Evolutionary conservation across 2,329 filamentous ascomycete genomes (phyloP).

Genomic region (Fusarium coicis): DNA sequence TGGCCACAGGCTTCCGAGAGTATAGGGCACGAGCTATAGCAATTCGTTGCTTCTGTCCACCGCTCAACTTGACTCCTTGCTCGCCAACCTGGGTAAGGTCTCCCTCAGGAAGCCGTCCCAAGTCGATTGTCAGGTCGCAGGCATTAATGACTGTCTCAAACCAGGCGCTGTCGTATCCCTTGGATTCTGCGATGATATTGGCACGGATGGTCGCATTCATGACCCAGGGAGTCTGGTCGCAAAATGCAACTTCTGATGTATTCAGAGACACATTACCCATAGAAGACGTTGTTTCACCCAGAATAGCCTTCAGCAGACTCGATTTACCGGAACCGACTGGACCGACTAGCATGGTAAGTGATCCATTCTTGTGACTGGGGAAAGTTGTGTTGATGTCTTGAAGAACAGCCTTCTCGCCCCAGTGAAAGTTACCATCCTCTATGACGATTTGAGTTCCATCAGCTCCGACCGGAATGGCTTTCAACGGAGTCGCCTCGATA

Average conservation of each 20-base stretch:
- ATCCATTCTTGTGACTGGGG: constrained; percentile 30
- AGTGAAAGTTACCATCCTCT: constrained; percentile 41
- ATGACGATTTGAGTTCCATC: constrained; percentile 33
- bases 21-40: constrained; percentile 50
- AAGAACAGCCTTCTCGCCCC: constrained; percentile 43
- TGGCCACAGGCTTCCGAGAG: constrained; percentile 46
- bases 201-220: constrained; percentile 49
- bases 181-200: constrained; percentile 50
- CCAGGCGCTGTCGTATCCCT: constrained; percentile 45
- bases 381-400: constrained; percentile 40
- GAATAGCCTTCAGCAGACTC: constrained; percentile 45
- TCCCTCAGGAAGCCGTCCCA: constrained; percentile 39
- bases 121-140: constrained; percentile 49
- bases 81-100: constrained; percentile 45
- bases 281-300: constrained; percentile 42
- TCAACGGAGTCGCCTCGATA: constrained; percentile 18
- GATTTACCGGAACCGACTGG: constrained; percentile 50
- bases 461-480: neutral
- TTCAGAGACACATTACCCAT: constrained; percentile 39
- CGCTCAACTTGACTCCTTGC: constrained; percentile 49
- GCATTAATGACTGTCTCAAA: constrained; percentile 48
- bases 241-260: constrained; percentile 44
- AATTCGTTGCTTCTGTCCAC: constrained; percentile 50
- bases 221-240: constrained; percentile 48
- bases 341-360: constrained; percentile 46